These are phyloP conservation scores for Sparassis latifolia DNA, from an alignment of 1,284 basidiomycete genomes.

Conservation along the genomic window DNA sequence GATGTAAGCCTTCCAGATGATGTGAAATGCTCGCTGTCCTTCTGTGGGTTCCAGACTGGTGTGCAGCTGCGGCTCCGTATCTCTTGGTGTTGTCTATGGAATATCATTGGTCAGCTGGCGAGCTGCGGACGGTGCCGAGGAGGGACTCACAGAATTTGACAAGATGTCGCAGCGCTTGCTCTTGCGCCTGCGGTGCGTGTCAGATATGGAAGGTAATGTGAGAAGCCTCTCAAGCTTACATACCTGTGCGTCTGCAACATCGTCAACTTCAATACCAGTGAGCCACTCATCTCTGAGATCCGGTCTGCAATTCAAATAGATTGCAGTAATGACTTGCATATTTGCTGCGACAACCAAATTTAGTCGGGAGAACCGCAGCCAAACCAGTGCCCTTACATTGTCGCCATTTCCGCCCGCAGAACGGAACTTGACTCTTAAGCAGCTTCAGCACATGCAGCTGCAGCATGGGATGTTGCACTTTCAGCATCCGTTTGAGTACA, in stretches of 20 bases:
- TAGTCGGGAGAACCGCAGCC: not conserved
- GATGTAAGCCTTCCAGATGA: constrained; percentile 69
- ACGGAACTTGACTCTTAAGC: constrained; percentile 98
- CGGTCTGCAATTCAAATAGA: constrained; percentile 95
- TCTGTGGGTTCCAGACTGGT: constrained; percentile 56
- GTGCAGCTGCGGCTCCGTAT: constrained; percentile 63
- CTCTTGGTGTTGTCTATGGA: constrained; percentile 71
- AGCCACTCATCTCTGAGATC: constrained; percentile 98
- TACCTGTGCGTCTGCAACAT: constrained; percentile 79
- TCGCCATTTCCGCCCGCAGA: constrained; percentile 97
- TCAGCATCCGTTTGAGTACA: constrained; percentile 90
- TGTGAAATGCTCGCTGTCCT: constrained; percentile 76
- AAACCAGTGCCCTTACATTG: constrained; percentile 58
- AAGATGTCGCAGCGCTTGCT: constrained; percentile 90
- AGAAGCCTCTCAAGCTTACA: constrained; percentile 7
- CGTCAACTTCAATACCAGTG: constrained; percentile 88
- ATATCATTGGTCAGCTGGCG: not conserved
- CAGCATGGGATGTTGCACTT: constrained; percentile 90
- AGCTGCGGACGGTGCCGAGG: not conserved
- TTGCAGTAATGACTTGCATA: constrained; percentile 99
- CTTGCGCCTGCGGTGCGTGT: constrained; percentile 66
- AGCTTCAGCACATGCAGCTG: constrained; percentile 97
- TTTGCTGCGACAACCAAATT: constrained; percentile 55
- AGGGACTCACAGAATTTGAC: constrained; percentile 83
- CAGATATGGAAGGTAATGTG: constrained; percentile 1